Evolutionary conservation across 345 rosid species (phyloP).

Genomic region (Citrus sinensis): DNA sequence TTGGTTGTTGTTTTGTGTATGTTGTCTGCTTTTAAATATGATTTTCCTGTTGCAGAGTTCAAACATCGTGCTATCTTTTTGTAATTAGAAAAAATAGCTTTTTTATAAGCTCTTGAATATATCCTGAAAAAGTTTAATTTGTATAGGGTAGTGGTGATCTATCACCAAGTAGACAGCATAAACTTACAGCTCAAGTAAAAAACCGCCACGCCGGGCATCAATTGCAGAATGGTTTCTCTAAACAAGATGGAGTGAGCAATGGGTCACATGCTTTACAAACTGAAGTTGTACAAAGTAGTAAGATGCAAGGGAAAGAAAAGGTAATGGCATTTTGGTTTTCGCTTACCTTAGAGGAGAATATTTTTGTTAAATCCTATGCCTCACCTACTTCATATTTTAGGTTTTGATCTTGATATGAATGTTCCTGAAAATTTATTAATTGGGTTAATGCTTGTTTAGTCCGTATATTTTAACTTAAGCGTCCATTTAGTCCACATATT

Average conservation of each 20-base stretch:
- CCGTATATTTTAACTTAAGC: too few species aligned
- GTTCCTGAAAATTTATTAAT: background rate
- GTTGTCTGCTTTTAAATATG: background rate
- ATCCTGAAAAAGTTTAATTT: constrained; percentile 15
- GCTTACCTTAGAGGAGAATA: constrained; percentile 1
- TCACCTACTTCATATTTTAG: background rate
- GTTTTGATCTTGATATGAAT: background rate
- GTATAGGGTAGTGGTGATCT: constrained; percentile 59
- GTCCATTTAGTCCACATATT: too few species aligned
- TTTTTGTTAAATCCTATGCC: background rate
- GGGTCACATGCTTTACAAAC: constrained; percentile 30
- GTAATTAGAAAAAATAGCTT: background rate
- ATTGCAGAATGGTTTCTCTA: constrained; percentile 55
- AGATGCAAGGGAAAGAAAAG: constrained; percentile 59
- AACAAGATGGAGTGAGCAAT: constrained; percentile 50
- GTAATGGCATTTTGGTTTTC: constrained; percentile 32
- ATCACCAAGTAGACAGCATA: constrained; percentile 60
- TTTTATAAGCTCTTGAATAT: background rate
- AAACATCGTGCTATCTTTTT: background rate
- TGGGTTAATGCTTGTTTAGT: too few species aligned
- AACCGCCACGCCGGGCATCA: constrained; percentile 43
- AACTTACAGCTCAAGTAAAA: constrained; percentile 42
- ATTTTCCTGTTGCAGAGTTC: background rate
- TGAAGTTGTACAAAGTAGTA: constrained; percentile 11
- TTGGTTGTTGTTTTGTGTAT: background rate